Evolutionary conservation across 345 rosid species (phyloP).

Genomic region (Eucalyptus pauciflora): DNA sequence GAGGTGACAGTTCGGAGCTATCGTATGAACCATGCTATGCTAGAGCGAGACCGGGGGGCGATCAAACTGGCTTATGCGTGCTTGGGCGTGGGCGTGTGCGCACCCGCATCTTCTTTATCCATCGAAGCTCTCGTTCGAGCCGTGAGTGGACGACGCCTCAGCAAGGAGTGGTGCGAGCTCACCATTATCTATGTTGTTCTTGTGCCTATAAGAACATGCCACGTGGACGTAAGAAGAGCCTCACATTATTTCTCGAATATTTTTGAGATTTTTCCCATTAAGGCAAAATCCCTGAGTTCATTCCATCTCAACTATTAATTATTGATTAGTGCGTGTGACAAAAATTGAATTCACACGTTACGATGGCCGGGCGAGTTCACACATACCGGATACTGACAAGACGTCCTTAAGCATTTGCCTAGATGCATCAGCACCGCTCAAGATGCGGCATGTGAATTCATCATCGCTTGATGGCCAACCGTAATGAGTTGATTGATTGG

Average conservation of each 20-base stretch:
- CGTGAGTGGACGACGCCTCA: background rate
- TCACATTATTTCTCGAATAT: background rate
- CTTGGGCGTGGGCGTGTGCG: background rate
- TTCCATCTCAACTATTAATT: background rate
- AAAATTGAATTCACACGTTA: background rate
- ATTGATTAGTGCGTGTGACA: fast-evolving
- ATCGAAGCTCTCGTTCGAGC: background rate
- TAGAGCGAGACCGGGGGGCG: background rate
- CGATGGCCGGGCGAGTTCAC: background rate
- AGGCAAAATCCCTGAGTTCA: fast-evolving
- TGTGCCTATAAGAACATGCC: background rate
- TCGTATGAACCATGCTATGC: background rate
- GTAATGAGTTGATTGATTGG: background rate
- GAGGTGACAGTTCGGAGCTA: background rate
- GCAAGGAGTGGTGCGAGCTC: background rate
- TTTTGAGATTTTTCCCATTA: fast-evolving
- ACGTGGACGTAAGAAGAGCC: background rate
- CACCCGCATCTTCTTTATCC: background rate
- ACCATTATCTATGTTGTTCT: background rate
- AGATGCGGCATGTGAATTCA: background rate
- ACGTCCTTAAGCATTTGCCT: background rate
- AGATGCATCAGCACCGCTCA: fast-evolving
- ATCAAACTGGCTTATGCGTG: background rate
- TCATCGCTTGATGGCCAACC: background rate
- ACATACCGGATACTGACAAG: fast-evolving